Conservation (phyloP, 176 grass and related monocot genomes). For the Saccharum officinarum region DNA sequence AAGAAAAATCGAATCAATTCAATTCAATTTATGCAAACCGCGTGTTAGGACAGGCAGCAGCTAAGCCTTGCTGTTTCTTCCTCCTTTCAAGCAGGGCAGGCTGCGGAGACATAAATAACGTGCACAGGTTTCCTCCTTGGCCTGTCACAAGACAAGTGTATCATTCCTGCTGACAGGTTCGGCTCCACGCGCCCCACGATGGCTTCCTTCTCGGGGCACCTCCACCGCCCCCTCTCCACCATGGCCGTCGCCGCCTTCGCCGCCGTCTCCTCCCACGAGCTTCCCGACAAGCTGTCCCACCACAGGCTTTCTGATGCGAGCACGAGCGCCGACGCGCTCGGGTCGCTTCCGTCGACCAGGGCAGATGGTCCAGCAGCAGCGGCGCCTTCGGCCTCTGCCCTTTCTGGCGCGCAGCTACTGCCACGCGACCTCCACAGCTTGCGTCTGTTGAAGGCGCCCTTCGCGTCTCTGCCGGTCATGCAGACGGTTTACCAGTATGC, state of each 20-base stretch:
- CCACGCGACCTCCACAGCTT: background rate
- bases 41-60: conserved; percentile 32
- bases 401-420: conserved; percentile 30
- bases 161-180: background rate
- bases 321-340: background rate
- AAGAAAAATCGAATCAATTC: background rate
- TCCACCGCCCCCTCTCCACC: conserved; percentile 80
- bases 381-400: background rate
- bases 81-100: conserved; percentile 33
- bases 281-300: conserved; percentile 55
- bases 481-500: conserved; percentile 68
- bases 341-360: background rate
- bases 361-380: background rate
- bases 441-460: background rate
- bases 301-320: conserved; percentile 20
- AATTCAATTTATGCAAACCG: conserved; percentile 24
- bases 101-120: background rate
- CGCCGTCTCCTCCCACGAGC: conserved; percentile 61
- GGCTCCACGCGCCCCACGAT: conserved; percentile 19
- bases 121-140: conserved; percentile 6
- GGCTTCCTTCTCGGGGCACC: conserved; percentile 61
- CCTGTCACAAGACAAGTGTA: conserved; percentile 4
- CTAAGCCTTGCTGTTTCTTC: background rate
- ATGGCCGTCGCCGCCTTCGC: conserved; percentile 46
- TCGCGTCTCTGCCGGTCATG: conserved; percentile 55